Base-by-base conservation (phyloP, 2,329 filamentous ascomycete species). In the Camillea tinctor region DNA sequence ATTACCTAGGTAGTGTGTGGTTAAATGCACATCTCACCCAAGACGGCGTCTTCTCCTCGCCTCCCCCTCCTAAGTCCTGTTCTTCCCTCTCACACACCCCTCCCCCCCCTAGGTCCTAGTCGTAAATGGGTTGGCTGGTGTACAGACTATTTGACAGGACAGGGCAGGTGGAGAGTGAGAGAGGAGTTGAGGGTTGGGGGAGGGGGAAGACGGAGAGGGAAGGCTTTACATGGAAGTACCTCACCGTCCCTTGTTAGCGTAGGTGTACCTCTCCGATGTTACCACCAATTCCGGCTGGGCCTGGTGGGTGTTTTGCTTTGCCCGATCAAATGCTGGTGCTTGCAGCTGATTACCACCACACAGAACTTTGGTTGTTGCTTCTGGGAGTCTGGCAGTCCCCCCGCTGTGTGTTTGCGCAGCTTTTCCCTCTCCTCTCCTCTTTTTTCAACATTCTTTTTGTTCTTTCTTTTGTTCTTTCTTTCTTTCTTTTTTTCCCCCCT, bases 321-420 rank as follows among this genome's bases (percentile, higher is more conserved):
- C 68, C 63, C 66, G 68, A 63, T 62, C 64, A 58, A 65, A 66
- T 67, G 64, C 69, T 66, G 67, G 66, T 62, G 63, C 61, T 59
- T 69, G 68, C 70, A 72, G 71, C 68, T 73, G 72, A 73, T 73
- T 72, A 69, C 67, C 58, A 66, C 68, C 66, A 68, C 68, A 65
- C 64, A 52, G 61, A 62, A 56, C 61, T 57, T 63, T 58, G 60
- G 24, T 44, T 64, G 59, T 54, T 56, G 56, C 55, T 69, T 67
- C 63, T 71, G 69, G 68, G 67, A 71, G 70, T 73, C 63, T 64
- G 62, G 58, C 62, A 44, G 60, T 63, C 68, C 68, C 67, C 62
- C 67, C 65, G 64, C 51, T 55, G 23, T 53, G 59, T 60, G 62
- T 60, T 59, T 56, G 64, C 54, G 24, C 57, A 44, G 55, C 57